Evolutionary conservation across 2,329 filamentous ascomycete genomes (phyloP), one percentile per base, ranked within the genome.

Genomic region (Tolypocladium pustulatum): DNA sequence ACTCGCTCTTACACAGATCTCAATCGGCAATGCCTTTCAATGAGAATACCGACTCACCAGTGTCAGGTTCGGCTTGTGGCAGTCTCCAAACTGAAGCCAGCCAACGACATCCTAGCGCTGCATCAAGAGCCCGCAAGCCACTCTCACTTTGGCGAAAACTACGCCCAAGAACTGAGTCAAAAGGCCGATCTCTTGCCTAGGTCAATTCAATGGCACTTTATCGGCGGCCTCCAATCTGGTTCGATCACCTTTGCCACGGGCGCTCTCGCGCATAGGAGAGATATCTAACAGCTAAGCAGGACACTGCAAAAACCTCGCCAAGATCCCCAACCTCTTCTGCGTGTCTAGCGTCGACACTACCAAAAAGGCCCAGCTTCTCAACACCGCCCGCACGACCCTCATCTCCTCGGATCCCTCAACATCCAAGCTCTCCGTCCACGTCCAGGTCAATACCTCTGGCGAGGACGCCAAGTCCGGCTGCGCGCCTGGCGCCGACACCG

Each of bases 71-170:
- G 94, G 54, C 82, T 99, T 43, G 91, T 99, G 49, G 93, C 94
- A 34, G 94, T 99, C 55, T 97, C 92, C 46, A 99, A 99, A 75
- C 81, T 97, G 64, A 97, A 99, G 76, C 93, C 94, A 17, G 90
- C 87, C 60, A 89, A 89, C 67, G 94, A 99, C 72, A 89, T 99
- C 67, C 80, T 96, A 58, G 88, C 91, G 36, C 83, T 99, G 1
- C 88, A 95, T 75, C 79, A 82, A 66, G 73, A 78, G 0, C 78
- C 81, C 1, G 72, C 76, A 36, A 72, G 76, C 1, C 89, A 92
- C 58, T 65, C 79, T 22, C 90, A 99, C 75, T 97, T 97, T 72
- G 94, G 94, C 66, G 94, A 99, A 76, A 99, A 99, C 78, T 99
- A 99, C 76, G 81, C 88, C 4, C 89, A 93, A 74, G 94, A 99